phyloP scores from a whole-genome alignment of 2,329 filamentous ascomycete genomes.

The Diaporthe eres region DNA sequence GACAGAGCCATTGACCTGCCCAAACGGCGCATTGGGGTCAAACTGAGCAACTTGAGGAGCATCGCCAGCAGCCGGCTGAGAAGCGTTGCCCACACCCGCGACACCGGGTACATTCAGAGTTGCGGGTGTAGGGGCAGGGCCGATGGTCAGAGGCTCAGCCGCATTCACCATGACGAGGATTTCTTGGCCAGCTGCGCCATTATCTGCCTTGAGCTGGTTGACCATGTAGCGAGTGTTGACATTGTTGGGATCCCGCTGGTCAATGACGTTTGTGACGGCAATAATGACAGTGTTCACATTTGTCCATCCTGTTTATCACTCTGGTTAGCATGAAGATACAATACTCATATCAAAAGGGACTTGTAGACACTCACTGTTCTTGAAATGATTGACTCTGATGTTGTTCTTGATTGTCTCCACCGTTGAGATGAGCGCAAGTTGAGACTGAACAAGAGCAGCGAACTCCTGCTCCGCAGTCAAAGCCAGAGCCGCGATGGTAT shows the following conservation, averaged over 20 bases:
- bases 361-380: constrained; percentile 41
- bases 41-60: constrained; percentile 45
- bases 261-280: constrained; percentile 54
- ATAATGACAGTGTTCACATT: constrained; percentile 56
- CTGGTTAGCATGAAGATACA: neutral
- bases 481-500: constrained; percentile 52
- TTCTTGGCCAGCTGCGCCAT: constrained; percentile 51
- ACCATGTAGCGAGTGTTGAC: constrained; percentile 55
- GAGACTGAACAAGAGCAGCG: constrained; percentile 53
- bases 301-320: constrained; percentile 9
- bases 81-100: constrained; percentile 31
- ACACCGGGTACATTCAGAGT: constrained; percentile 34
- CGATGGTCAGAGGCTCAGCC: constrained; percentile 53
- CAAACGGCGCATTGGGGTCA: constrained; percentile 52
- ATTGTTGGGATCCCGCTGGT: constrained; percentile 49
- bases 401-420: constrained; percentile 59
- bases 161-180: constrained; percentile 57
- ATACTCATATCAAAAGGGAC: neutral
- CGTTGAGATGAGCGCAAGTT: constrained; percentile 54
- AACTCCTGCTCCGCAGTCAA: constrained; percentile 55
- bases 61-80: constrained; percentile 40
- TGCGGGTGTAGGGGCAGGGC: constrained; percentile 41
- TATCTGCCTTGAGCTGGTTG: constrained; percentile 56
- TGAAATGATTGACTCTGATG: constrained; percentile 58
- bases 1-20: constrained; percentile 51